Evolutionary conservation across 495 filamentous ascomycete species (phyloP), one percentile per base, ranked within the genome.

Genomic region (Arthonia radiata): DNA sequence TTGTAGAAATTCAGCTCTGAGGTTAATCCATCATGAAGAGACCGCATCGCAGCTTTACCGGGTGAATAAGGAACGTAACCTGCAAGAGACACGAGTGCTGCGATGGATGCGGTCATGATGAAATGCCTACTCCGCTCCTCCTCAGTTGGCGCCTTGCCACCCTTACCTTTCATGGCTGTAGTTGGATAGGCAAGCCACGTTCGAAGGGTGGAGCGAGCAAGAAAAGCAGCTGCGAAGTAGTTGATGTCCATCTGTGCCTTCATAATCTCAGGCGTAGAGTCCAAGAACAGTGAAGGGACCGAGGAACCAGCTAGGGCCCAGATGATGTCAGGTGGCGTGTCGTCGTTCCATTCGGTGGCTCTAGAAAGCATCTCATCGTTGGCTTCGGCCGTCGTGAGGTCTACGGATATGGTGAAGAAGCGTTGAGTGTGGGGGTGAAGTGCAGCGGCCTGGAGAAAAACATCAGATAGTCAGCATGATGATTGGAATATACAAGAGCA

Each of bases 51-150:
- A 27, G 69, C 63, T 50, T 97, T 97, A 15, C 69, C 55, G 9
- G 86, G 80, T 1, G 72, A 61, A 43, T 97, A 97, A 1, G 77
- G 63, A 1, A 54, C 57, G 47, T 94, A 97, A n/a, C 89, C 86
- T 13, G 67, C 58, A 23, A 93, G 42, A 13, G 77, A 57, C 36
- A 68, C 61, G 36, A 92, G 71, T 2, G 76, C 75, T 13, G 72
- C 46, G 5, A 71, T 60, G 9, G 76, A 82, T 5, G 69, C 68
- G 0, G 83, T 93, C 42, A 94, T 81, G 37, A 97, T 64, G 33
- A 97, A 53, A 42, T 94, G 86, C 28, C 74, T 58, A 4, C 15
- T 24, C 25, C n/a, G 29, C 23, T 22, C 19, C 7, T 11, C 19
- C 7, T 22, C 7, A 11, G 7, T 11, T 6, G 19, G 7, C 19